A percentile compares a stretch with the other conserved stretches of the same genome.
Conservation (phyloP, 192 early-diverging fungal species). For the Phlyctochytrium arcticum region DNA sequence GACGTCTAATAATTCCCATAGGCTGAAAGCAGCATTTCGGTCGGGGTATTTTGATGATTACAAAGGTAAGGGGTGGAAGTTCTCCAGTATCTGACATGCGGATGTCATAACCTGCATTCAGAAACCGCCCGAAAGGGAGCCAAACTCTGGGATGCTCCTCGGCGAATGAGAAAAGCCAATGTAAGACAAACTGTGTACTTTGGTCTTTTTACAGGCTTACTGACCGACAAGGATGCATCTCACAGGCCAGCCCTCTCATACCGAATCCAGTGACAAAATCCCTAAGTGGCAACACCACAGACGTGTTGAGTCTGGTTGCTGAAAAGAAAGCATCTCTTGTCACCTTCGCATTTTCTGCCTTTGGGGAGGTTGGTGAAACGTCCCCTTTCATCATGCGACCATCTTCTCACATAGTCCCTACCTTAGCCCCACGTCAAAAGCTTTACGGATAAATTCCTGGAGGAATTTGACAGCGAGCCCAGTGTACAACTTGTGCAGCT, state of each 20-base stretch:
- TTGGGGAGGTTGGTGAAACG: conserved; percentile 39
- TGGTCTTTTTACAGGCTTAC: neutral
- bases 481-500: conserved; percentile 31
- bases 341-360: conserved; percentile 35
- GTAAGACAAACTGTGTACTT: conserved; percentile 12
- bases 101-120: neutral
- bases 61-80: conserved; percentile 17
- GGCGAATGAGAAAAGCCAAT: conserved; percentile 7
- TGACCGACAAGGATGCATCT: neutral
- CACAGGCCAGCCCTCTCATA: conserved; percentile 22
- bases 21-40: conserved; percentile 29
- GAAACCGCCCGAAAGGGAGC: conserved; percentile 40
- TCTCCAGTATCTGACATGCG: neutral
- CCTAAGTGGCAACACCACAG: conserved; percentile 27
- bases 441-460: conserved; percentile 24
- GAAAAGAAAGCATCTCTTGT: conserved; percentile 29
- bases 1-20: neutral
- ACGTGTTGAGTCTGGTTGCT: conserved; percentile 22
- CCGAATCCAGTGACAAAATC: conserved; percentile 28
- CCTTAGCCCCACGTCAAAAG: conserved; percentile 25
- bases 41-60: conserved; percentile 38
- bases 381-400: neutral
- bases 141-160: conserved; percentile 47
- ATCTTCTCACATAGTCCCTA: neutral
- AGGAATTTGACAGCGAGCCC: conserved; percentile 17